Percentiles rank a stretch among this genome's conserved stretches.
Conservation (phyloP, 257 asterid species). For the Eucommia ulmoides region DNA sequence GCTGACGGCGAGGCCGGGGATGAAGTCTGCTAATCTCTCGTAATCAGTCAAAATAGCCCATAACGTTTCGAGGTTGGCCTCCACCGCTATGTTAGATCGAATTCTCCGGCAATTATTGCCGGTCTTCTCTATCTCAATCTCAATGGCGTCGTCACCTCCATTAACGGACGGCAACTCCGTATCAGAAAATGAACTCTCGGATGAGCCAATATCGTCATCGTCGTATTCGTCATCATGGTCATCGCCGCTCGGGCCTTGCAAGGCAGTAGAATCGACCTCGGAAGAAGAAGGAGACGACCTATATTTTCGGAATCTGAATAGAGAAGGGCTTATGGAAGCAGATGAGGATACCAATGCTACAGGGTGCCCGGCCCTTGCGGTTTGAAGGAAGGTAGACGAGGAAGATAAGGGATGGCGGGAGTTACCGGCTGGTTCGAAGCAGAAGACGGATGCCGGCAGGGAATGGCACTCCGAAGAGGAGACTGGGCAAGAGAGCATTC, state of each 20-base stretch:
- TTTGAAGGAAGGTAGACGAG: too few relatives aligned
- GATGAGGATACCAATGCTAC: too few relatives aligned
- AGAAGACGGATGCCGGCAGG: too few relatives aligned
- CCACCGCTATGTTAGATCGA: slow-evolving; percentile 42
- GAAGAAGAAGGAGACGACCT: not conserved
- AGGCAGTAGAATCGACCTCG: too few relatives aligned
- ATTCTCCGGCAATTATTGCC: slow-evolving; percentile 53
- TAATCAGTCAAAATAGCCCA: slow-evolving; percentile 74
- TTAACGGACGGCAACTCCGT: not conserved
- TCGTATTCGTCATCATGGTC: not conserved
- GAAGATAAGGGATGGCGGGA: too few relatives aligned
- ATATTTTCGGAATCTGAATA: not conserved
- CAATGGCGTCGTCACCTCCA: slow-evolving; percentile 22
- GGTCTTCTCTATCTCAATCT: slow-evolving; percentile 40
- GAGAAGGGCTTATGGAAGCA: not conserved
- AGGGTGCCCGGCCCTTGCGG: too few relatives aligned
- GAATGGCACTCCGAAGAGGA: too few relatives aligned
- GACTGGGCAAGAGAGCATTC: too few relatives aligned
- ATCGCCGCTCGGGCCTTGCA: too few relatives aligned
- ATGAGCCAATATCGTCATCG: not conserved
- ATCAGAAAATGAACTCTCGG: not conserved
- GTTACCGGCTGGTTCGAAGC: too few relatives aligned
- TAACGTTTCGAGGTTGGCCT: slow-evolving; percentile 47
- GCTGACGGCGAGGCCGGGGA: slow-evolving; percentile 78
- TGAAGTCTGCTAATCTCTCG: slow-evolving; percentile 69